Percentiles rank a stretch among this genome's conserved stretches.
These are phyloP conservation scores for Ustanciosporium gigantosporum DNA, from an alignment of 1,284 basidiomycete genomes.

Conservation along the genomic window DNA sequence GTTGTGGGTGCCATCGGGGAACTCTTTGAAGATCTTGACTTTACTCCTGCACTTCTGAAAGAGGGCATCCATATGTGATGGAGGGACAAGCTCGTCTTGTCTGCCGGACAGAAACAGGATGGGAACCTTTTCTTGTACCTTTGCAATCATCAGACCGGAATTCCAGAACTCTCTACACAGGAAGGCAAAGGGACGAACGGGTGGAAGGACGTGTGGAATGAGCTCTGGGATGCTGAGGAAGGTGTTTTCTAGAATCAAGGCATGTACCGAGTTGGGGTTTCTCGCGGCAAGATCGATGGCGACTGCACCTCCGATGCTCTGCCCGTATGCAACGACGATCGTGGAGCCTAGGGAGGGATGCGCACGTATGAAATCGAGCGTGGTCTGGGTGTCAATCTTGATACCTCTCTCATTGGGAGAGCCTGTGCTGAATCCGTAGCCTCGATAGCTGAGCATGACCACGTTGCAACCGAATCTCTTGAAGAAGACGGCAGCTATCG, in stretches of 20 bases:
- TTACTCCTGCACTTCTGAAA: slow-evolving; percentile 67
- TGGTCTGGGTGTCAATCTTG: slow-evolving; percentile 73
- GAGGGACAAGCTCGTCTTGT: slow-evolving; percentile 82
- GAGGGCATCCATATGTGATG: slow-evolving; percentile 78
- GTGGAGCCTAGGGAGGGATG: slow-evolving; percentile 69
- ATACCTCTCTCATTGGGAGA: slow-evolving; percentile 78
- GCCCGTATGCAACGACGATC: slow-evolving; percentile 74
- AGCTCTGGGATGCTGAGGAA: slow-evolving; percentile 56
- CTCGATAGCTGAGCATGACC: slow-evolving; percentile 83
- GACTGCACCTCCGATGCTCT: slow-evolving; percentile 95
- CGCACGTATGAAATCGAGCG: slow-evolving; percentile 74
- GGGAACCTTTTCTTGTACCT: slow-evolving; percentile 73
- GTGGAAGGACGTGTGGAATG: slow-evolving; percentile 75
- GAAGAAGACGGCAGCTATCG: slow-evolving; percentile 83
- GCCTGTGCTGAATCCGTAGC: slow-evolving; percentile 84
- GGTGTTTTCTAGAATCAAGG: slow-evolving; percentile 83
- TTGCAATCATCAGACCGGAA: slow-evolving; percentile 71
- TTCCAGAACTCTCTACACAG: slow-evolving; percentile 88
- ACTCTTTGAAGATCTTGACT: slow-evolving; percentile 63
- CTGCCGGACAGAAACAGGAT: slow-evolving; percentile 82
- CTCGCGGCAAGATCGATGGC: slow-evolving; percentile 81
- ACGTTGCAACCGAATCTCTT: slow-evolving; percentile 83
- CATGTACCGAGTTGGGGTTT: slow-evolving; percentile 73
- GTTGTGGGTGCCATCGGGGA: slow-evolving; percentile 71
- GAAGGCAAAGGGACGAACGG: slow-evolving; percentile 76